Conservation (phyloP, 2,329 filamentous ascomycete genomes). For the Colletotrichum sp. region DNA sequence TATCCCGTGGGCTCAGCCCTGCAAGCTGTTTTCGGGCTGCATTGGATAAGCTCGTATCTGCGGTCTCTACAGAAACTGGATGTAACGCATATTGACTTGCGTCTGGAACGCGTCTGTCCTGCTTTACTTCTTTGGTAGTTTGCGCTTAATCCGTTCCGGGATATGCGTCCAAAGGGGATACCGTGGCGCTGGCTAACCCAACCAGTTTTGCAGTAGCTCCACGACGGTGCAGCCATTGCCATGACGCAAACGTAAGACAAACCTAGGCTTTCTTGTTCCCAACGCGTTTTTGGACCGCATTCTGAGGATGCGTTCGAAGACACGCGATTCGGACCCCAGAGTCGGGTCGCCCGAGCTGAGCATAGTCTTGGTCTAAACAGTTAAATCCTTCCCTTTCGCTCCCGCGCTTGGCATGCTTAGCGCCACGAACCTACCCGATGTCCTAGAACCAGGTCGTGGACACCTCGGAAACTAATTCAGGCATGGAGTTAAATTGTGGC, state of each 20-base stretch:
- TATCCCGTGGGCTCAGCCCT: not conserved
- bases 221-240: not conserved
- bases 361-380: not conserved
- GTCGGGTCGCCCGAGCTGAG: not conserved
- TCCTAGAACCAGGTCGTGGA: not conserved
- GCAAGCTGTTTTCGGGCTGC: not conserved
- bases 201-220: not conserved
- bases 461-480: not conserved
- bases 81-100: not conserved
- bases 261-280: not conserved
- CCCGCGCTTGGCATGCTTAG: not conserved
- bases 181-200: not conserved
- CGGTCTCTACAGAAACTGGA: not conserved
- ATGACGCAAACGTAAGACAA: not conserved
- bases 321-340: not conserved
- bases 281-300: not conserved
- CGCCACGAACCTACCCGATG: not conserved
- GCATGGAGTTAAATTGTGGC: not conserved
- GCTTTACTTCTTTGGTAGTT: not conserved
- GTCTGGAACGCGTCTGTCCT: not conserved
- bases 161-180: not conserved
- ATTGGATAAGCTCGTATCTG: not conserved
- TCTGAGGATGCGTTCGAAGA: not conserved
- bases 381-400: not conserved
- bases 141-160: not conserved